Evolutionary conservation across 768 basidiomycete genomes (phyloP).

Genomic region (Daedaleopsis nitida): DNA sequence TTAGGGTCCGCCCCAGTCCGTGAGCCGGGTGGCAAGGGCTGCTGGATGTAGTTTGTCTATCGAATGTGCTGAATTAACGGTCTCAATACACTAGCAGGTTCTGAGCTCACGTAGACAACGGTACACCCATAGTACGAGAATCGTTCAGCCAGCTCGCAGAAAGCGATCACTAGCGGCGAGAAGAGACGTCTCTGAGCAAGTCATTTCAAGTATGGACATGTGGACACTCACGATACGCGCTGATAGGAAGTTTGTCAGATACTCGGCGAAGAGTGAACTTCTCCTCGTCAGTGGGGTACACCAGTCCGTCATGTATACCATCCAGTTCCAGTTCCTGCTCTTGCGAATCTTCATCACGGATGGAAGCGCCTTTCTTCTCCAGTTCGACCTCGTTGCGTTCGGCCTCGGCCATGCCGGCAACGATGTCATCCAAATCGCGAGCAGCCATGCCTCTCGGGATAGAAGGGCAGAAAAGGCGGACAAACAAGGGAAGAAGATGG

Average conservation of each 20-base stretch:
- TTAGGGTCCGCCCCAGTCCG: conserved; percentile 61
- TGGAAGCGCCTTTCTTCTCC: conserved; percentile 26
- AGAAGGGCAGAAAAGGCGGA: too few relatives aligned
- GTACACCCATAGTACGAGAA: conserved; percentile 58
- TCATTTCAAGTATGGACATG: neutral
- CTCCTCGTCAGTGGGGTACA: conserved; percentile 69
- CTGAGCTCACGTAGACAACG: conserved; percentile 44
- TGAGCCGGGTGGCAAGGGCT: conserved; percentile 64
- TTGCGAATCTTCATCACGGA: conserved; percentile 15
- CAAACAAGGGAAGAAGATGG: too few relatives aligned
- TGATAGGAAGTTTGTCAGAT: conserved; percentile 44
- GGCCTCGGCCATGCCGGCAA: conserved; percentile 26
- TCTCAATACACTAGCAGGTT: too few relatives aligned
- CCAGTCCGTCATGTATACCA: conserved; percentile 52
- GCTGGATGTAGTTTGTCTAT: conserved; percentile 77
- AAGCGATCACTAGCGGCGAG: conserved; percentile 52
- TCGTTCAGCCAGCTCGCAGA: conserved; percentile 71
- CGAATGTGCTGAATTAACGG: neutral
- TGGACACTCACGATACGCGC: conserved; percentile 32
- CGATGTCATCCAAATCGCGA: conserved; percentile 24
- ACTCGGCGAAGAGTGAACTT: conserved; percentile 58
- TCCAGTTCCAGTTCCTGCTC: conserved; percentile 38
- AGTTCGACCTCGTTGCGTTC: conserved; percentile 20
- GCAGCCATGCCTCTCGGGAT: conserved; percentile 22
- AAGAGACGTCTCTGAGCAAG: neutral